These are phyloP conservation scores for Blastomyces parvus DNA, from an alignment of 2,329 filamentous ascomycete species.

Conservation along the genomic window DNA sequence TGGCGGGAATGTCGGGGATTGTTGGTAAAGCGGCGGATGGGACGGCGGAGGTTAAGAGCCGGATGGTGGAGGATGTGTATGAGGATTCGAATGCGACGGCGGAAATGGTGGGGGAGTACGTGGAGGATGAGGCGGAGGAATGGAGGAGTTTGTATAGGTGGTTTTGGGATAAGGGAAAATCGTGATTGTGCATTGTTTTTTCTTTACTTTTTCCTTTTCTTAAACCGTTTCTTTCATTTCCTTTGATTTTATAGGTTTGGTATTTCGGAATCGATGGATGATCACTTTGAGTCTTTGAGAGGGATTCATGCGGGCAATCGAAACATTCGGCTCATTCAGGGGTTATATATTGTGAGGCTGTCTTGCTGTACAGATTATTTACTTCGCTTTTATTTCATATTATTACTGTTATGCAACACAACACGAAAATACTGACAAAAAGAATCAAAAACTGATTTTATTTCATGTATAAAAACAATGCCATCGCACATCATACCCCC, in stretches of 20 bases:
- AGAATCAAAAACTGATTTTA: too few relatives aligned
- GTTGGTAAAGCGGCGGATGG: slow-evolving; percentile 14
- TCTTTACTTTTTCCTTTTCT: background rate
- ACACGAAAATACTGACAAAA: too few relatives aligned
- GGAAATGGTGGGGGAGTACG: slow-evolving; percentile 38
- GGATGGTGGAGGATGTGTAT: slow-evolving; percentile 20
- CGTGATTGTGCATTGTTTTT: background rate
- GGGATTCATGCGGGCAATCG: too few relatives aligned
- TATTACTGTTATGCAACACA: too few relatives aligned
- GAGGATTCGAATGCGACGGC: slow-evolving; percentile 39
- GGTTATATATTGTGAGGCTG: too few relatives aligned
- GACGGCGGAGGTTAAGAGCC: slow-evolving; percentile 12
- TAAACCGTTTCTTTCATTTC: background rate
- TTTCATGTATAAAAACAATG: too few relatives aligned
- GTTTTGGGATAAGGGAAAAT: slow-evolving; percentile 35
- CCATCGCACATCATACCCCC: too few relatives aligned
- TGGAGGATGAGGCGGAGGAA: slow-evolving; percentile 34
- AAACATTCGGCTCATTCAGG: too few relatives aligned
- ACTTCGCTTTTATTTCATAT: too few relatives aligned
- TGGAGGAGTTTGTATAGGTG: slow-evolving; percentile 36
- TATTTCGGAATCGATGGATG: too few relatives aligned
- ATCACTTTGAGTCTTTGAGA: too few relatives aligned
- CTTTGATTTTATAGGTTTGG: background rate
- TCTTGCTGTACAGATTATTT: too few relatives aligned
- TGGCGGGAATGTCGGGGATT: slow-evolving; percentile 18